Conservation (phyloP, 1,284 basidiomycete genomes). For the Amylostereum chailletii region DNA sequence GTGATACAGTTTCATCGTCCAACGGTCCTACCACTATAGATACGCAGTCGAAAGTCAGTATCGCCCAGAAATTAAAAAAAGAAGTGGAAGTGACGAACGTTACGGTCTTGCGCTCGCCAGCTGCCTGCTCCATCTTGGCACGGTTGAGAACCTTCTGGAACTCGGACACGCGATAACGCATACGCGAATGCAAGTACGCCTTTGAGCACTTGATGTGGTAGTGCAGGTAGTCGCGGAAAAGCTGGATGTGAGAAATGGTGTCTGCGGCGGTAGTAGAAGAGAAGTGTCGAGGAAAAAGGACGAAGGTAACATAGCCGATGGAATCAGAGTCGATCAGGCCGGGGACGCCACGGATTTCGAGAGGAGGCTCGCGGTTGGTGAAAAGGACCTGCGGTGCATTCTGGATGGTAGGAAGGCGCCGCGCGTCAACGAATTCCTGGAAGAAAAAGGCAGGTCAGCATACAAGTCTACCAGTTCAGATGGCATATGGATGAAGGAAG, state of each 20-base stretch:
- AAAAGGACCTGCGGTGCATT: slow-evolving; percentile 98
- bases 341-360: slow-evolving; percentile 78
- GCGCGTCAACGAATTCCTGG: slow-evolving; percentile 97
- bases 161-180: slow-evolving; percentile 91
- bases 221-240: slow-evolving; percentile 97
- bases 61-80: no score
- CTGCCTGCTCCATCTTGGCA: slow-evolving; percentile 90
- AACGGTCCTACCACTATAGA: no score
- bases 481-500: background rate
- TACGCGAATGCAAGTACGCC: slow-evolving; percentile 98
- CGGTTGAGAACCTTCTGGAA: slow-evolving; percentile 98
- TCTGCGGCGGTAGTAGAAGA: slow-evolving; percentile 64
- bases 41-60: no score
- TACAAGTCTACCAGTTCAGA: background rate
- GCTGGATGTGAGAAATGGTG: slow-evolving; percentile 93
- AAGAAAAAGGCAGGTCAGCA: background rate
- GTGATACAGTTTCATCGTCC: no score
- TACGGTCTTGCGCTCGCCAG: slow-evolving; percentile 87
- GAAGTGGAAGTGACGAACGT: slow-evolving; percentile 42
- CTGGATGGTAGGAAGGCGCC: slow-evolving; percentile 88
- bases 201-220: slow-evolving; percentile 99
- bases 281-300: slow-evolving; percentile 97
- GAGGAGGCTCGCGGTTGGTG: slow-evolving; percentile 89
- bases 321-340: slow-evolving; percentile 83
- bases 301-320: slow-evolving; percentile 97